Evolutionary conservation across 192 early-diverging fungal genomes (phyloP).

Genomic region (Coemansia sp.): DNA sequence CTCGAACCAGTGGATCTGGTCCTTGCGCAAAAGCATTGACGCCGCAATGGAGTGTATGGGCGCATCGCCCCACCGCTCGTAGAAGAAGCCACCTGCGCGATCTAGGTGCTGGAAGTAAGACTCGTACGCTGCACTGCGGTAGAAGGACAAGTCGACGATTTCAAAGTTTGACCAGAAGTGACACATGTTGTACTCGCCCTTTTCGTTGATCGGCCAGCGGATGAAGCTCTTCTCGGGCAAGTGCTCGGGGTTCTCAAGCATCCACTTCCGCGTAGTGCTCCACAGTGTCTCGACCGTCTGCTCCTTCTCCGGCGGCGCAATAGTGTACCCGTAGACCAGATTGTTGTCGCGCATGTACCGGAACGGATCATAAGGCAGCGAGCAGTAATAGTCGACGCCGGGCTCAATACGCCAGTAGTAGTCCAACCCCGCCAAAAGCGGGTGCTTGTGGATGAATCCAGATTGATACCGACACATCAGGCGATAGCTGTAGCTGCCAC

Average conservation of each 20-base stretch:
- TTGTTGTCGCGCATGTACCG: constrained; percentile 59
- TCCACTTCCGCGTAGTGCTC: constrained; percentile 53
- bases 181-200: constrained; percentile 59
- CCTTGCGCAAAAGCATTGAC: constrained; percentile 61
- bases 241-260: constrained; percentile 57
- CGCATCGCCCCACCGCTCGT: constrained; percentile 72
- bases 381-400: constrained; percentile 57
- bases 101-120: constrained; percentile 74
- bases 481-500: constrained; percentile 67
- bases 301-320: constrained; percentile 57
- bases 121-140: constrained; percentile 66
- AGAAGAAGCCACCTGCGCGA: constrained; percentile 81
- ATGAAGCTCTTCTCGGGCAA: constrained; percentile 59
- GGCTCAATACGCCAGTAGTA: constrained; percentile 66
- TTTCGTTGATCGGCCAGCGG: constrained; percentile 52
- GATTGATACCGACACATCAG: constrained; percentile 52
- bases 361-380: constrained; percentile 60
- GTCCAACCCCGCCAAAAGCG: constrained; percentile 55
- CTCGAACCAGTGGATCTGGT: constrained; percentile 73
- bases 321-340: constrained; percentile 56
- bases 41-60: constrained; percentile 74
- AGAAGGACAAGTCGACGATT: constrained; percentile 73
- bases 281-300: constrained; percentile 60
- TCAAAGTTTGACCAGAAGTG: constrained; percentile 87
- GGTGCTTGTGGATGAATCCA: constrained; percentile 61